These are phyloP conservation scores for Penicillium vulpinum DNA, from an alignment of 2,329 filamentous ascomycete species.

Conservation along the genomic window DNA sequence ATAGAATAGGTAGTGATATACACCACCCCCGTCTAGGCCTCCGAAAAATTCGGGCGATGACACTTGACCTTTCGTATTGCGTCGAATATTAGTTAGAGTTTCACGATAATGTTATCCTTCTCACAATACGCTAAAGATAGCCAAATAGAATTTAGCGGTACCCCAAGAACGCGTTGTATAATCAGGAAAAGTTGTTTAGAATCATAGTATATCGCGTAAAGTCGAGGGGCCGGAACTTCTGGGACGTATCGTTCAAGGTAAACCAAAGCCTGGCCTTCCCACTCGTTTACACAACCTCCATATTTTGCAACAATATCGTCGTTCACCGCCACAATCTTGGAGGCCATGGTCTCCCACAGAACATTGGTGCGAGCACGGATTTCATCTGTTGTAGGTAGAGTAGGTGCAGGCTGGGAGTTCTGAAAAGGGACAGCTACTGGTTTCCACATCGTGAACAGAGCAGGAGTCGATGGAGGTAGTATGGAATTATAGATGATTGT, in stretches of 20 bases:
- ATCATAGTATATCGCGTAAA: conserved; percentile 34
- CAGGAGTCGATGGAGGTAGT: too few relatives aligned
- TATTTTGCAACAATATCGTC: conserved; percentile 31
- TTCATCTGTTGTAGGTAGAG: too few relatives aligned
- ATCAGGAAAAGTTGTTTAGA: conserved; percentile 25
- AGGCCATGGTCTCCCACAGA: too few relatives aligned
- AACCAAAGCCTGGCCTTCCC: conserved; percentile 23
- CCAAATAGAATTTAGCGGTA: conserved; percentile 24
- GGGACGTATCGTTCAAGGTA: conserved; percentile 32
- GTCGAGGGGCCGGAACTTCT: conserved; percentile 28
- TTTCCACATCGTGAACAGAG: conserved; percentile 26
- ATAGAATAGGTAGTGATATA: conserved; percentile 31
- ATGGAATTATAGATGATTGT: too few relatives aligned
- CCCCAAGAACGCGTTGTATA: conserved; percentile 30
- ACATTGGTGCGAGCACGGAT: too few relatives aligned
- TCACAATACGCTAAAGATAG: conserved; percentile 24
- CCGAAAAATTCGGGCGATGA: conserved; percentile 30
- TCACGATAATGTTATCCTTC: conserved; percentile 28
- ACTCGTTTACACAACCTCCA: conserved; percentile 14
- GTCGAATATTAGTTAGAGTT: conserved; percentile 28
- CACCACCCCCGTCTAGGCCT: conserved; percentile 24
- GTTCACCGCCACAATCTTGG: too few relatives aligned
- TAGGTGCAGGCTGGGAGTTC: conserved; percentile 16
- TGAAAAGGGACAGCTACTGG: conserved; percentile 26
- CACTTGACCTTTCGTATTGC: conserved; percentile 23